These are phyloP conservation scores for Thalia dealbata DNA, from an alignment of 176 grass and related monocot species.

Conservation along the genomic window DNA sequence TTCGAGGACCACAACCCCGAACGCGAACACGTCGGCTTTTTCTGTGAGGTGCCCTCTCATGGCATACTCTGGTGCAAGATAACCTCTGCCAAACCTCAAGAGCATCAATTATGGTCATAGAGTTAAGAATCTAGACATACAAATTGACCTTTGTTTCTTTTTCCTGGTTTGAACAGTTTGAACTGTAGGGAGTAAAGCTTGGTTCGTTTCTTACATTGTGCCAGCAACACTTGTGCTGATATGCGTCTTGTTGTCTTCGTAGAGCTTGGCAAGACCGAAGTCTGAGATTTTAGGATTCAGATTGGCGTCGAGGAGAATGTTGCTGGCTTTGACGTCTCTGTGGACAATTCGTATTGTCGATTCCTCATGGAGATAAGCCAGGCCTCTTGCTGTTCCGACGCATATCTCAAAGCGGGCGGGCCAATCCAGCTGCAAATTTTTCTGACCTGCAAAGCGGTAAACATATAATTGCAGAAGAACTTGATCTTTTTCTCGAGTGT, in stretches of 20 bases:
- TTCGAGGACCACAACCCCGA: neutral
- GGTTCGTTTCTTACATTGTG: slow-evolving; percentile 1
- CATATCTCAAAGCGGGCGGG: neutral
- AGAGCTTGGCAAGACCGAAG: slow-evolving; percentile 2
- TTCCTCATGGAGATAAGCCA: slow-evolving; percentile 2
- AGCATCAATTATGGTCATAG: too few species aligned
- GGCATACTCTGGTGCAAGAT: slow-evolving; percentile 5
- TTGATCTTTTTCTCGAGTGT: neutral
- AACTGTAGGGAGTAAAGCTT: neutral
- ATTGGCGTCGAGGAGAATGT: slow-evolving; percentile 4
- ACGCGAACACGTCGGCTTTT: slow-evolving; percentile 3
- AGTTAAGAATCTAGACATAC: too few species aligned
- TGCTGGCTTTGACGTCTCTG: slow-evolving; percentile 8
- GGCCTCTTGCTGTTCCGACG: neutral
- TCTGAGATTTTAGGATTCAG: slow-evolving; percentile 1
- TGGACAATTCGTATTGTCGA: neutral
- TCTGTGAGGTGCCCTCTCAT: slow-evolving; percentile 7
- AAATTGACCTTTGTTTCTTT: too few species aligned
- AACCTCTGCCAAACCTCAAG: neutral
- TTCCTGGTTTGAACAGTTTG: too few species aligned
- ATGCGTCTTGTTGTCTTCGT: neutral
- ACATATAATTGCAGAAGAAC: neutral
- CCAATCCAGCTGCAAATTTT: neutral
- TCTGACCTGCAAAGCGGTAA: neutral
- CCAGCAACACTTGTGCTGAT: slow-evolving; percentile 4